Base-by-base conservation (phyloP, 1,284 basidiomycete genomes). In the Ustilago cynodontis region DNA sequence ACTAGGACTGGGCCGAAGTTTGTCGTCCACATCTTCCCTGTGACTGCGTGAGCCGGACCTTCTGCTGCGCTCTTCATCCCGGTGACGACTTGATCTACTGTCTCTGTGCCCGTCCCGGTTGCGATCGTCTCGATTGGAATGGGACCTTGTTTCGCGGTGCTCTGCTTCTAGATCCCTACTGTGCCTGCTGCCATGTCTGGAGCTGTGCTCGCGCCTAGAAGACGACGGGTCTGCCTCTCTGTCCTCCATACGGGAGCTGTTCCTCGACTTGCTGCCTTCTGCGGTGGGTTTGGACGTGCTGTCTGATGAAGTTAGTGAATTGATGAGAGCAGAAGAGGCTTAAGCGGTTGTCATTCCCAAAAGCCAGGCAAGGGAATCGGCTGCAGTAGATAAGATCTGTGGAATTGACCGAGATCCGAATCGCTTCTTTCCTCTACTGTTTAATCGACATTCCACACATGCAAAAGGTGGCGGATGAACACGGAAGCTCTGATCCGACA, bases 401-500 rank as follows among this genome's bases (percentile, higher is more conserved):
- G 50, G 50, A 52, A 29, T 2, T 52, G 47, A 49, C 47, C 47
- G 47, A 49, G 26, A 49, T 49, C 47, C 47, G 47, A 49, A 20
- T 10, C 10, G 20, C 24, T 22, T 10, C 20, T 8, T 1, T 7
- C 1, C 8, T 33, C 31, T 5, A 26, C 9, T 49, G 47, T 49
- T 49, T n/a, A 28, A 49, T 49, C 47, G 47, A 22, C 41, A 20
- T 28, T 33, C n/a, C 29, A 35, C n/a, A 20, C 28, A 35, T 18
- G 1, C 50, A 10, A 16, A 33, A 0, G 22, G 45, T 14, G 1
- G 11, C 61, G 67, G 61, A 56, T 1, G 18, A 59, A 37, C 28
- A 47, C 52, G 61, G 67, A 39, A 43, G 54, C 49, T 5, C 0
- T 8, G 39, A 47, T 47, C 61, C 60, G 65, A 64, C 67, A 70